phyloP scores from a whole-genome alignment of 176 grass and related monocot genomes.

The Eragrostis curvula region DNA sequence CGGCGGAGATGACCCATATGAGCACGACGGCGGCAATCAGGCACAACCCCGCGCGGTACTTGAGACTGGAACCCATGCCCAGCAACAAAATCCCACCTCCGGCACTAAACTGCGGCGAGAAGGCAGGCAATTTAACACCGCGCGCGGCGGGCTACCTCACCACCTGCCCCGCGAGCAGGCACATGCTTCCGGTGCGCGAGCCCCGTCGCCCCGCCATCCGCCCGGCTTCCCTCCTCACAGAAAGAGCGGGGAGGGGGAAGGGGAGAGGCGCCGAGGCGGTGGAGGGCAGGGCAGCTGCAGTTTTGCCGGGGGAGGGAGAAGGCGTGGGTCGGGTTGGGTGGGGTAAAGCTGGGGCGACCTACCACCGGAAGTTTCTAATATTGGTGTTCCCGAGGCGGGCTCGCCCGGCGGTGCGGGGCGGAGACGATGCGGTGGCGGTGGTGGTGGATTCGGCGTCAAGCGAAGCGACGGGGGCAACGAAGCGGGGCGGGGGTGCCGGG shows the following conservation, averaged over 20 bases:
- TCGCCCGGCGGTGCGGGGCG: not conserved
- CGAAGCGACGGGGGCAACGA: constrained; percentile 5
- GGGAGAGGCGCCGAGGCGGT: not conserved
- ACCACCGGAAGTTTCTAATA: constrained; percentile 51
- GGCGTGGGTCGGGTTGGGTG: not conserved
- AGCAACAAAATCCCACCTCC: not conserved
- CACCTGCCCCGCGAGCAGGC: not conserved
- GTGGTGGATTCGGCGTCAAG: constrained; percentile 27
- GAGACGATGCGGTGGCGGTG: not conserved
- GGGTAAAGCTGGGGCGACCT: constrained; percentile 31
- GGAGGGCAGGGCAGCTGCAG: not conserved
- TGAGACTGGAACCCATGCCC: constrained; percentile 55
- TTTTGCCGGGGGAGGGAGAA: not conserved
- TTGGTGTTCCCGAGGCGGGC: constrained; percentile 13
- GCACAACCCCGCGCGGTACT: constrained; percentile 69
- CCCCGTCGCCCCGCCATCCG: constrained; percentile 34
- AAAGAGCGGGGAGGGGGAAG: constrained; percentile 42
- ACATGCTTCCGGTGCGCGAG: constrained; percentile 49
- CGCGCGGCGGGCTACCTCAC: not conserved
- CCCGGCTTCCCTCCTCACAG: constrained; percentile 48
- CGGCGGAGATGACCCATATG: constrained; percentile 98
- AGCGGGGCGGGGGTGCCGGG: not conserved
- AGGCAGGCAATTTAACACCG: constrained; percentile 44
- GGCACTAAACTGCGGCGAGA: not conserved
- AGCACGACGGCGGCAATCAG: constrained; percentile 87